Percentiles rank a stretch among this genome's conserved stretches.
These are phyloP conservation scores for Achaetomium macrosporum DNA, from an alignment of 2,329 filamentous ascomycete species.

Conservation along the genomic window DNA sequence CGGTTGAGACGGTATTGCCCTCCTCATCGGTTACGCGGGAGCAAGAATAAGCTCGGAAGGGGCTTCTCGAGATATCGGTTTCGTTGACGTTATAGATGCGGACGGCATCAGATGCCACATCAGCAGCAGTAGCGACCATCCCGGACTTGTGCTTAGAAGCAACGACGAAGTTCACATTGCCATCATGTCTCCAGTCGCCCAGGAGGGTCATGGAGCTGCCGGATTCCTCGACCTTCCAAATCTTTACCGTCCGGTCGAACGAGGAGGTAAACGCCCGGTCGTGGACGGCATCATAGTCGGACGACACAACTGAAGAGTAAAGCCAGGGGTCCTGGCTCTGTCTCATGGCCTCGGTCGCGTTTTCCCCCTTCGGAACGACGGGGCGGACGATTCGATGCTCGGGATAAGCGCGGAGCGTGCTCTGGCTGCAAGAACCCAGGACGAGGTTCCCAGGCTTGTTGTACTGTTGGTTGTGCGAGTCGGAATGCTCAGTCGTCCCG, in stretches of 20 bases:
- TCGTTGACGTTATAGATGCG: conserved; percentile 48
- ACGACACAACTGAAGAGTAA: conserved; percentile 58
- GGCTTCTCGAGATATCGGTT: conserved; percentile 32
- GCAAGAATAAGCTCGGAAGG: conserved; percentile 38
- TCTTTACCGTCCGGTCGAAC: conserved; percentile 57
- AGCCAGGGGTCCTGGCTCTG: conserved; percentile 57
- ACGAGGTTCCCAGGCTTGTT: conserved; percentile 59
- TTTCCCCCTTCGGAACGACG: conserved; percentile 47
- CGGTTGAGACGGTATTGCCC: conserved; percentile 29
- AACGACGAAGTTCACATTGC: conserved; percentile 58
- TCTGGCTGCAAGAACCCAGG: conserved; percentile 43
- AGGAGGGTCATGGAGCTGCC: conserved; percentile 38
- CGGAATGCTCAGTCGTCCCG: conserved; percentile 57
- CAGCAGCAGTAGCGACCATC: conserved; percentile 54
- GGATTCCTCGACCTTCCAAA: conserved; percentile 43
- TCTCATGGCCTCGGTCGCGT: conserved; percentile 51
- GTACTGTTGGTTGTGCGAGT: conserved; percentile 59
- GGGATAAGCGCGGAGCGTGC: conserved; percentile 45
- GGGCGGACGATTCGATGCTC: conserved; percentile 54
- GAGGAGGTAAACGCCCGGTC: conserved; percentile 52
- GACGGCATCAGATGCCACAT: conserved; percentile 48
- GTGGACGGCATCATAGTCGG: conserved; percentile 45
- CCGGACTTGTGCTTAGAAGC: conserved; percentile 43
- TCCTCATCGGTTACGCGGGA: conserved; percentile 28
- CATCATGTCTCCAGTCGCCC: conserved; percentile 51